Base-by-base conservation (phyloP, 2,329 filamentous ascomycete species). In the Penicillium janthinellum region DNA sequence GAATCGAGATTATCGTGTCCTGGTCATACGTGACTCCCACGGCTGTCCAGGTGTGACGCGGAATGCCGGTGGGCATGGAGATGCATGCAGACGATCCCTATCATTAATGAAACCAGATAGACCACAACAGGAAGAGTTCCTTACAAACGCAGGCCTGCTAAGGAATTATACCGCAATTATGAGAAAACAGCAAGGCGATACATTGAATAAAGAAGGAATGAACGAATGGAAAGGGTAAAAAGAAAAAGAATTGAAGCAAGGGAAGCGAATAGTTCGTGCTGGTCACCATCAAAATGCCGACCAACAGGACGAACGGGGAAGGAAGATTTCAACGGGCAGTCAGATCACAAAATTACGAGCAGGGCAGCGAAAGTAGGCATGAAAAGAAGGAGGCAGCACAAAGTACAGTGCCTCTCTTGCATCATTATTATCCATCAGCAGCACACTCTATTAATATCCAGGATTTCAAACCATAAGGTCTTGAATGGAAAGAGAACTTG, bases 281-380 rank as follows among this genome's bases (percentile, higher is more conserved):
- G 50, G 59, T 60, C 59, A 54, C 45, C 48, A 64, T 58, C 48
- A 42, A 59, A 59, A 59, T 57, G 17, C 59, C 49, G 55, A 50
- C 17, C 47, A 54, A 31, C 42, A 45, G 42, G 42, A 51, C 38
- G 35, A 49, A 35, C 44, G 55, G 35, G 50, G 47, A 31, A 53
- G 22, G 50, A 41, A 42, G 50, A 53, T 53, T 41, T 53, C 38
- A 20, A 28, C 50, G 20, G 2, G 20, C 38, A 31, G 50, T n/a
- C 25, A 22, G 14, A 38, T 38, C 35, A 20, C 15, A 28, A 12
- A 8, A 25, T 38, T 28, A 14, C 38, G 31, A 39, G 31, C 11
- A 51, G 49, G 20, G 34, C 34, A 38, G 4, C 20, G n/a, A 39
- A 50, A 14, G 28, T 5, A 35, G n/a, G 10, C n/a, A 28, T 31